Evolutionary conservation across 169 alveolate species (phyloP).

Genomic region (Plasmodium gonderi): DNA sequence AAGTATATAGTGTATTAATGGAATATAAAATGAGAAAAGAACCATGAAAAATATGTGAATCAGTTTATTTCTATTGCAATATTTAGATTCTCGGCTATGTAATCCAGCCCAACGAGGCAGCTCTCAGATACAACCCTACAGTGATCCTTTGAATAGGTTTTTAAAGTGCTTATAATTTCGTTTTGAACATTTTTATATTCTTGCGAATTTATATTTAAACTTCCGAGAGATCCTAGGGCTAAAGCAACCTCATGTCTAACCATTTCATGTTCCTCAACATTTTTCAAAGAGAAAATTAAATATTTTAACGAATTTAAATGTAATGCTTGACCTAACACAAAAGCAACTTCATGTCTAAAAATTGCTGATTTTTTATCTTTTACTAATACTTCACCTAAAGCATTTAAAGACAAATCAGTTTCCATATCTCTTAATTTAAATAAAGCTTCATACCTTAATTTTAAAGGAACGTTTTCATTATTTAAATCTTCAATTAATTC

Average conservation of each 20-base stretch:
- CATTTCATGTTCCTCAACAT: constrained; percentile 88
- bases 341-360: constrained; percentile 93
- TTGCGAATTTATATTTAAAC: constrained; percentile 77
- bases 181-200: constrained; percentile 63
- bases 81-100: constrained; percentile 79
- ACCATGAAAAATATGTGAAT: neutral
- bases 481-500: constrained; percentile 64
- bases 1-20: neutral
- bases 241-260: constrained; percentile 94
- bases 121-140: constrained; percentile 82
- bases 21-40: neutral
- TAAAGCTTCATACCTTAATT: constrained; percentile 70
- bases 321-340: constrained; percentile 92
- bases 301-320: constrained; percentile 78
- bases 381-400: constrained; percentile 87
- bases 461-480: constrained; percentile 41
- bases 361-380: constrained; percentile 88
- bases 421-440: constrained; percentile 73
- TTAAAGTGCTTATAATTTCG: constrained; percentile 66
- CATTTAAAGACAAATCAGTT: constrained; percentile 53
- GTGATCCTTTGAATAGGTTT: constrained; percentile 67
- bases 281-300: constrained; percentile 82
- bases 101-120: constrained; percentile 82
- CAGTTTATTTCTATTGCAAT: constrained; percentile 50
- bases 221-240: constrained; percentile 92